Evolutionary conservation across 1,139 yeast genomes (phyloP).

Genomic region (Nakaseomyces bracarensis): DNA sequence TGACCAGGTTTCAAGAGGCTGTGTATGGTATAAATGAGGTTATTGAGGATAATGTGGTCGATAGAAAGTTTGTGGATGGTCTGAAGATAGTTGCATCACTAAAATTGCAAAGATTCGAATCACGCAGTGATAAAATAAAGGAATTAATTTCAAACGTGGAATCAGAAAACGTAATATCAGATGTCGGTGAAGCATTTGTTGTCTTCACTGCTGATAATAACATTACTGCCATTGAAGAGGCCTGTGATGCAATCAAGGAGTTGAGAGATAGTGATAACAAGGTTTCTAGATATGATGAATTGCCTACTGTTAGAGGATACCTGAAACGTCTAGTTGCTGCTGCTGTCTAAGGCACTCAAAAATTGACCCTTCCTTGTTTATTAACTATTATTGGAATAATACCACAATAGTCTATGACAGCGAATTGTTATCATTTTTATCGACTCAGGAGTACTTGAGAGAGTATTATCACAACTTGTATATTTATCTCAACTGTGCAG

Average conservation of each 20-base stretch:
- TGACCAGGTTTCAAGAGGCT: conserved; percentile 72
- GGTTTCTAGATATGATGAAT: conserved; percentile 32
- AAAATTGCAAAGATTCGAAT: conserved; percentile 45
- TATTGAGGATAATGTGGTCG: conserved; percentile 43
- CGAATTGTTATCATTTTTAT: no score
- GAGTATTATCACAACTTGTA: no score
- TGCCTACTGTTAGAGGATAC: conserved; percentile 30
- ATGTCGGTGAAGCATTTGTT: conserved; percentile 45
- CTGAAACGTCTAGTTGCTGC: conserved; percentile 21
- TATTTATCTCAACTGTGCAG: not conserved
- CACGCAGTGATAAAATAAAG: conserved; percentile 22
- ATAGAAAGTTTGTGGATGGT: conserved; percentile 59
- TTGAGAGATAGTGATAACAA: conserved; percentile 28
- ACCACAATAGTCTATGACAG: no score
- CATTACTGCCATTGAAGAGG: conserved; percentile 42
- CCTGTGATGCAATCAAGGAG: conserved; percentile 44
- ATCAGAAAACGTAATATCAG: conserved; percentile 27
- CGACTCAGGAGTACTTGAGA: not conserved
- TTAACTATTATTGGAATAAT: no score
- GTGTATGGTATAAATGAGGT: conserved; percentile 65
- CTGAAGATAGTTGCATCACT: conserved; percentile 57
- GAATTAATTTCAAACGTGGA: conserved; percentile 18
- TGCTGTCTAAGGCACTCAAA: conserved; percentile 1
- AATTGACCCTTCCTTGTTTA: no score
- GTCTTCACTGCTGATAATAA: conserved; percentile 41